Evolutionary conservation across 2,329 filamentous ascomycete species (phyloP).

Genomic region (Paracamarosporium sp.): DNA sequence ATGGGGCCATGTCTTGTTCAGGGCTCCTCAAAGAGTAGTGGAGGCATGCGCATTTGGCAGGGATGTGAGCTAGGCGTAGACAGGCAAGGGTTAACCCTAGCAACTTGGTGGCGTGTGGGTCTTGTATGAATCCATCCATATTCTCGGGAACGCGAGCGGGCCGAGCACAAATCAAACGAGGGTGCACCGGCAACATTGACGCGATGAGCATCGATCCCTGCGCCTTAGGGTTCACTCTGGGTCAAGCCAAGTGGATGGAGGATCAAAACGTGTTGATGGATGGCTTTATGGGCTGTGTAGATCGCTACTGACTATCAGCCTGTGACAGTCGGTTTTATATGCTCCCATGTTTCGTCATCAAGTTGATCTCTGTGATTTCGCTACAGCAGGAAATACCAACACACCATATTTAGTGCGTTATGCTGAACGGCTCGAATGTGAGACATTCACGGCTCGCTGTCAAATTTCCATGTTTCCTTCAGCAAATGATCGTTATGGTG

Average conservation of each 20-base stretch:
- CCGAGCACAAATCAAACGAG: constrained; percentile 41
- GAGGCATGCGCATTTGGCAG: constrained; percentile 22
- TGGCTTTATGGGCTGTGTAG: constrained; percentile 19
- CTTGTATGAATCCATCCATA: constrained; percentile 33
- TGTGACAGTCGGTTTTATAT: not conserved
- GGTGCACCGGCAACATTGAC: constrained; percentile 32
- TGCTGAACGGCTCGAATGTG: constrained; percentile 20
- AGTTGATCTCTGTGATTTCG: not conserved
- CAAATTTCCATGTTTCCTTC: constrained; percentile 17
- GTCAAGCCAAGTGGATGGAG: constrained; percentile 10
- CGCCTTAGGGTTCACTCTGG: constrained; percentile 17
- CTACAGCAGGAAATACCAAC: not conserved
- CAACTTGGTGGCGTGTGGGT: constrained; percentile 25
- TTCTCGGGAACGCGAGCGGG: constrained; percentile 42
- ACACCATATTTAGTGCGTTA: constrained; percentile 15
- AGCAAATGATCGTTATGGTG: constrained; percentile 7
- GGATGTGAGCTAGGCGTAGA: constrained; percentile 12
- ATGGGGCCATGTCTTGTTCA: constrained; percentile 37
- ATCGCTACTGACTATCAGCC: constrained; percentile 5
- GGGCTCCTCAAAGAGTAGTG: constrained; percentile 25
- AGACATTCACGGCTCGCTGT: constrained; percentile 28
- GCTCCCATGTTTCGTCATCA: constrained; percentile 7
- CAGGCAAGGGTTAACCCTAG: constrained; percentile 2
- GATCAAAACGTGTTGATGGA: constrained; percentile 10
- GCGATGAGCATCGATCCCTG: constrained; percentile 31